Conservation (phyloP, 2,329 filamentous ascomycete genomes). For the Diaporthe vexans region DNA sequence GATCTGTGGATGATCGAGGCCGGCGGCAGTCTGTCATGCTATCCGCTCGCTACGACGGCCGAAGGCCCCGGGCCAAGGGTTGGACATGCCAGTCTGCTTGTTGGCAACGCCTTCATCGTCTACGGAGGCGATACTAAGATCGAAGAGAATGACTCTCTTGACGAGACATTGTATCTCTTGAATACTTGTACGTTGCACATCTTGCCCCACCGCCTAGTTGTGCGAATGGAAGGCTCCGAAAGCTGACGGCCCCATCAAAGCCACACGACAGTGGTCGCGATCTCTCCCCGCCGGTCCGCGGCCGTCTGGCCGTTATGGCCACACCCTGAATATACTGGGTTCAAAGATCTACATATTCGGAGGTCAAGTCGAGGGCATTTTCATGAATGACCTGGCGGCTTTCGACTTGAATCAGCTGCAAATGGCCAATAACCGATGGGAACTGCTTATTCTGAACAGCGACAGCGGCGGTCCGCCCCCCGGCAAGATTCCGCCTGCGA, state of each 20-base stretch:
- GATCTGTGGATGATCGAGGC: slow-evolving; percentile 99
- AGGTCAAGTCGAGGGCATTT: slow-evolving; percentile 95
- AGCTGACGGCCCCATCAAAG: slow-evolving; percentile 62
- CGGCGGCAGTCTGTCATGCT: slow-evolving; percentile 88
- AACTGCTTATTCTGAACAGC: slow-evolving; percentile 85
- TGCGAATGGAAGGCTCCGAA: background rate
- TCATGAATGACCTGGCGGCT: slow-evolving; percentile 96
- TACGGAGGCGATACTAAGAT: slow-evolving; percentile 99
- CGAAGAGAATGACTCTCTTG: slow-evolving; percentile 89
- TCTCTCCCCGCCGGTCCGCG: slow-evolving; percentile 88
- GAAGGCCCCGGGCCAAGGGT: slow-evolving; percentile 96
- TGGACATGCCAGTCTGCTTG: slow-evolving; percentile 91
- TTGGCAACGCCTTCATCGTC: slow-evolving; percentile 98
- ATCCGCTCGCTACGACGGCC: slow-evolving; percentile 89
- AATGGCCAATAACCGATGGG: slow-evolving; percentile 92
- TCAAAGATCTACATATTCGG: slow-evolving; percentile 99
- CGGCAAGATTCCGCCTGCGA: slow-evolving; percentile 83
- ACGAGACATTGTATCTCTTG: slow-evolving; percentile 95
- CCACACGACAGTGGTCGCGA: slow-evolving; percentile 97
- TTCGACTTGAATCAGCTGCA: slow-evolving; percentile 97
- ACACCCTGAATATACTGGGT: slow-evolving; percentile 94
- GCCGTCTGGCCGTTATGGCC: slow-evolving; percentile 92
- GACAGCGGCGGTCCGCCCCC: slow-evolving; percentile 71
- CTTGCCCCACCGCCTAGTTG: background rate
- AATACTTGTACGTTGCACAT: slow-evolving; percentile 86